Base-by-base conservation (phyloP, 306 rosid species). In the Lagenaria siceraria region DNA sequence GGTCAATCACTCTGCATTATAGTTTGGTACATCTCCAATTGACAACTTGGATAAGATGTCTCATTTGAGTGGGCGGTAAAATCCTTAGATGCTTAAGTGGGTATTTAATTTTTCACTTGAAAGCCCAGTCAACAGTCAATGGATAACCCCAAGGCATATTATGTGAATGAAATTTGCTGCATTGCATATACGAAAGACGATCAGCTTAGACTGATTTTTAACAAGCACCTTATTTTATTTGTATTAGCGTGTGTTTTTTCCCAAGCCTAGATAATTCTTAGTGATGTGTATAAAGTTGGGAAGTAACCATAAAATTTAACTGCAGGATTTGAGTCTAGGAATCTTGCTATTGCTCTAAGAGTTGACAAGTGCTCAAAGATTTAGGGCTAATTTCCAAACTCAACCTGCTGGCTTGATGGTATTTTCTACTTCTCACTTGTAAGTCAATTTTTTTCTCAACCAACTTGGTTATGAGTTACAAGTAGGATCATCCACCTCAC, bases 241-340 rank as follows among this genome's bases (percentile, higher is more conserved):
- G 77, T 84, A 43, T 81, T 38, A 22, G 55, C 75, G 43, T 80
- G 8, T 53, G 33, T 74, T 61, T 75, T 77, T 75, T 72, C 64
- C 80, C 77, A 82, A 80, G 65, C 35, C 64, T 83, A 64, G 86
- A 78, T 84, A 75, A 77, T 81, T 81, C 68, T 14, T 77, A 83
- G 65, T 83, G 82, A 82, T 82, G 75, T 83, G 75, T 79, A 83
- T 66, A 86, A 82, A 86, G 78, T 90, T 77, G 83, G 86, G 81
- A 84, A 85, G 92, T 90, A 83, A 84, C 84, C 85, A n/a, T 83
- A 75, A 87, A 81, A 79, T 93, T 85, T 75, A 93, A 90, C 83
- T 93, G 98, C 98, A 90, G 98, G 98, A 88, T 77, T 75, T 82
- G 96, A 84, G 95, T 89, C 87, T 93, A 93, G 96, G 88, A 89